A percentile compares a stretch with the other conserved stretches of the same genome.
Evolutionary conservation across 768 basidiomycete species (phyloP).

Genomic region (Tephrocybe sp.): DNA sequence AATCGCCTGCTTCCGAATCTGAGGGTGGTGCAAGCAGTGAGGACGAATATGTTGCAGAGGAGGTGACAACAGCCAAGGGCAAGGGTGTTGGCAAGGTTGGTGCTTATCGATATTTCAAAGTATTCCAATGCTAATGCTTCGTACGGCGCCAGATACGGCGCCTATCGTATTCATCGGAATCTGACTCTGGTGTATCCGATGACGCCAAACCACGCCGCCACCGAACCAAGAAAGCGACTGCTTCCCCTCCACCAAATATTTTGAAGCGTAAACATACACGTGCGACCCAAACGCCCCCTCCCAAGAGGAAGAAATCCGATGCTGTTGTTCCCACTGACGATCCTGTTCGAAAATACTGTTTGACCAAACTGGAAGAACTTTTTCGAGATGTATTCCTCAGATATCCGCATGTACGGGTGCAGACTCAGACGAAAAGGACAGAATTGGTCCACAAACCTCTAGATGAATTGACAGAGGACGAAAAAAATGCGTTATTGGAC

Average conservation of each 20-base stretch:
- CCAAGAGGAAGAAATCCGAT: constrained; percentile 49
- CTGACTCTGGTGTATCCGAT: constrained; percentile 39
- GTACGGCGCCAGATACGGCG: constrained; percentile 44
- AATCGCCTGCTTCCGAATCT: constrained; percentile 39
- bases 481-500: constrained; percentile 53
- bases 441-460: constrained; percentile 40
- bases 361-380: constrained; percentile 72
- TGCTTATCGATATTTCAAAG: constrained; percentile 21
- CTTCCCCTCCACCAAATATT: constrained; percentile 30
- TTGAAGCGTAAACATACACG: constrained; percentile 58
- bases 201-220: constrained; percentile 26
- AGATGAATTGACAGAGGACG: constrained; percentile 60
- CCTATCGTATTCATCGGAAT: constrained; percentile 39
- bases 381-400: constrained; percentile 69
- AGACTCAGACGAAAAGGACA: constrained; percentile 25
- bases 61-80: constrained; percentile 27
- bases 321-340: constrained; percentile 54
- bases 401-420: constrained; percentile 55
- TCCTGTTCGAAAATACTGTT: constrained; percentile 76
- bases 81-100: constrained; percentile 45
- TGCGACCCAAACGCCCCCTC: constrained; percentile 35
- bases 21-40: constrained; percentile 55
- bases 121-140: constrained; percentile 7
- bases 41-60: constrained; percentile 69
- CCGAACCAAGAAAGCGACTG: constrained; percentile 27